phyloP scores from a whole-genome alignment of 768 basidiomycete genomes.

The Candolleomyces aberdarensis region DNA sequence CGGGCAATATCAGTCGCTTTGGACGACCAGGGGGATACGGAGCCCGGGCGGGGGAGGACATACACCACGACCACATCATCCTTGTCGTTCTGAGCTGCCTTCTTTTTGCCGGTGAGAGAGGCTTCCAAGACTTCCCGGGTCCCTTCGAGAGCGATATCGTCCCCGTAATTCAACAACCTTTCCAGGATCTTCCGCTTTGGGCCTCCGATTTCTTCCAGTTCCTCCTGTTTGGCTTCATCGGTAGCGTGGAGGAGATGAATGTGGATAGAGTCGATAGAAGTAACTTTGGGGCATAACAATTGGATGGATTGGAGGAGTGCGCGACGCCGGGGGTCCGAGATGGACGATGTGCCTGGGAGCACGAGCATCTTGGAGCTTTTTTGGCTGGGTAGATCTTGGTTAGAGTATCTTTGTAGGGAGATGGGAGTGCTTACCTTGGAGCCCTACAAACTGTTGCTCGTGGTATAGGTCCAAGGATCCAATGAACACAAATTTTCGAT shows the following conservation, averaged over 20 bases:
- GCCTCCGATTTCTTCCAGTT: slow-evolving; percentile 45
- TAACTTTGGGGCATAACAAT: slow-evolving; percentile 45
- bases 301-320: slow-evolving; percentile 63
- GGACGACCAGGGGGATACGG: slow-evolving; percentile 98
- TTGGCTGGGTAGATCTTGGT: neutral
- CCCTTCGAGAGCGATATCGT: slow-evolving; percentile 52
- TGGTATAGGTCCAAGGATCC: too few species aligned
- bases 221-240: slow-evolving; percentile 39
- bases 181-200: slow-evolving; percentile 52
- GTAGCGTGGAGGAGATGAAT: slow-evolving; percentile 79
- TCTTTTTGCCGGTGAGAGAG: slow-evolving; percentile 15
- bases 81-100: too few species aligned
- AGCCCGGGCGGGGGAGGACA: slow-evolving; percentile 81
- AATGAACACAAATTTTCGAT: neutral
- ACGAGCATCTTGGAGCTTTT: slow-evolving; percentile 57
- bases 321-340: slow-evolving; percentile 69
- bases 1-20: slow-evolving; percentile 95
- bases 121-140: slow-evolving; percentile 26
- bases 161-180: slow-evolving; percentile 81
- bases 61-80: slow-evolving; percentile 49
- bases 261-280: slow-evolving; percentile 78
- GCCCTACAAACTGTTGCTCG: too few species aligned
- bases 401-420: neutral
- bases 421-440: too few species aligned
- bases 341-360: slow-evolving; percentile 70